phyloP scores from a whole-genome alignment of 345 rosid species.

The Gossypium stocksii region DNA sequence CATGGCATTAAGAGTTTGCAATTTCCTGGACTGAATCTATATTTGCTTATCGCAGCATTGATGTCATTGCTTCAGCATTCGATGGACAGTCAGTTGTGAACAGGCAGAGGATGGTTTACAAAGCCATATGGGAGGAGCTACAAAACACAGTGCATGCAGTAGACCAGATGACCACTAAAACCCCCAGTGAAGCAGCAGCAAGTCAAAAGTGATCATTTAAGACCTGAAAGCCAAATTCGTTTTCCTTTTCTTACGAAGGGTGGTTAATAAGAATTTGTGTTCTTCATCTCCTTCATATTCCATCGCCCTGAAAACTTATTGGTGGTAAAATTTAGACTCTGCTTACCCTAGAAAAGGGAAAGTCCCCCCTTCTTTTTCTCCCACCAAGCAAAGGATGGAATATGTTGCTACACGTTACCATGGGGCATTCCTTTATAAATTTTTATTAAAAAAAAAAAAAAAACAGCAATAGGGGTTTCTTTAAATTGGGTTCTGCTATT shows the following conservation, averaged over 20 bases:
- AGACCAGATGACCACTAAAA: constrained; percentile 87
- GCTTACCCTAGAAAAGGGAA: neutral
- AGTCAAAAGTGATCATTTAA: constrained; percentile 26
- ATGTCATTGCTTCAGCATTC: constrained; percentile 71
- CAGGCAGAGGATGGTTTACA: constrained; percentile 96
- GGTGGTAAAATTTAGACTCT: neutral
- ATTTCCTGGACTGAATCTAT: neutral
- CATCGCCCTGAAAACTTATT: neutral
- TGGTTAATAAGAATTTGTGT: neutral
- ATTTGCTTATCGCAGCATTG: constrained; percentile 48
- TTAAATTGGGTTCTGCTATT: too few species aligned
- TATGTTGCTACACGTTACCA: neutral
- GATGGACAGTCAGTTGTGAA: constrained; percentile 88
- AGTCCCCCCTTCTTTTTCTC: neutral
- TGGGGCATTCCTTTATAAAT: too few species aligned
- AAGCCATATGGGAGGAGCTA: constrained; percentile 98
- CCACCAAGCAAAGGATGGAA: neutral
- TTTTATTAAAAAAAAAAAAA: too few species aligned
- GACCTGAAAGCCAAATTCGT: neutral
- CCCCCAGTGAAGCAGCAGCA: constrained; percentile 66
- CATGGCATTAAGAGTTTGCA: neutral
- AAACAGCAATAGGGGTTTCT: too few species aligned
- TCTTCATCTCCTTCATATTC: neutral
- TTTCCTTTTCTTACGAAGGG: neutral
- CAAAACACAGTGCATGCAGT: constrained; percentile 93